Percentiles rank a stretch among this genome's conserved stretches.
These are phyloP conservation scores for Lignosus rhinocerotis DNA, from an alignment of 1,284 basidiomycete species.

Conservation along the genomic window DNA sequence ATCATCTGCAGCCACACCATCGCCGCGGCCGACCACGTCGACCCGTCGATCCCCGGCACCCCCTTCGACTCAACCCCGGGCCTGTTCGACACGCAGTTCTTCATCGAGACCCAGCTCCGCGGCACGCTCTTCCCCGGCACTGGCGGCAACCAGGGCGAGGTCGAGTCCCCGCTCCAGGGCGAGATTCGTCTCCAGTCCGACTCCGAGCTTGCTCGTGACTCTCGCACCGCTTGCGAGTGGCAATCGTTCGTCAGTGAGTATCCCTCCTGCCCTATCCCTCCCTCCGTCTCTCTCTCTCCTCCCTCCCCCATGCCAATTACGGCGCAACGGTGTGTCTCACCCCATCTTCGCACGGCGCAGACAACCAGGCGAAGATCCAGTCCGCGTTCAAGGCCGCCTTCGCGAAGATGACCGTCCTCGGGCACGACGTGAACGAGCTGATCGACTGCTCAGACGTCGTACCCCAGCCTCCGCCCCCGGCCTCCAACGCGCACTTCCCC, in stretches of 20 bases:
- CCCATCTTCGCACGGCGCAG: slow-evolving; percentile 25
- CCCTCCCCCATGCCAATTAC: not conserved
- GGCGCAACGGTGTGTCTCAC: slow-evolving; percentile 23
- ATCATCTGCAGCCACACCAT: slow-evolving; percentile 17
- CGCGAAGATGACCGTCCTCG: slow-evolving; percentile 35
- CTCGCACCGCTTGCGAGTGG: slow-evolving; percentile 35
- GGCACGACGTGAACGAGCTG: slow-evolving; percentile 28
- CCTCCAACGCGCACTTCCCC: slow-evolving; percentile 26
- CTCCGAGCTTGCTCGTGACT: slow-evolving; percentile 25
- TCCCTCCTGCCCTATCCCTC: slow-evolving; percentile 21
- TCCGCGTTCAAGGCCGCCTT: slow-evolving; percentile 33
- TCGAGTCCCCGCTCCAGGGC: slow-evolving; percentile 25
- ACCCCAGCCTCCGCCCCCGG: slow-evolving; percentile 23
- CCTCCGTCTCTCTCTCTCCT: too few species aligned
- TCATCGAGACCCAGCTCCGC: slow-evolving; percentile 26
- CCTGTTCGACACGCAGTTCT: slow-evolving; percentile 26
- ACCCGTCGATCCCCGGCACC: slow-evolving; percentile 20
- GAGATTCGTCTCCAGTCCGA: slow-evolving; percentile 36
- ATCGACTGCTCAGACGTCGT: slow-evolving; percentile 33
- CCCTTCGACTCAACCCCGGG: slow-evolving; percentile 25
- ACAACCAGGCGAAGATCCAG: slow-evolving; percentile 33
- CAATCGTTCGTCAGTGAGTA: slow-evolving; percentile 30
- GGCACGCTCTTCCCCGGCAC: slow-evolving; percentile 32
- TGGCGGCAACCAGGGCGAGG: slow-evolving; percentile 27
- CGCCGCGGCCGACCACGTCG: slow-evolving; percentile 25